Conservation (phyloP, 1,284 basidiomycete species). For the Pholiota adiposa region DNA sequence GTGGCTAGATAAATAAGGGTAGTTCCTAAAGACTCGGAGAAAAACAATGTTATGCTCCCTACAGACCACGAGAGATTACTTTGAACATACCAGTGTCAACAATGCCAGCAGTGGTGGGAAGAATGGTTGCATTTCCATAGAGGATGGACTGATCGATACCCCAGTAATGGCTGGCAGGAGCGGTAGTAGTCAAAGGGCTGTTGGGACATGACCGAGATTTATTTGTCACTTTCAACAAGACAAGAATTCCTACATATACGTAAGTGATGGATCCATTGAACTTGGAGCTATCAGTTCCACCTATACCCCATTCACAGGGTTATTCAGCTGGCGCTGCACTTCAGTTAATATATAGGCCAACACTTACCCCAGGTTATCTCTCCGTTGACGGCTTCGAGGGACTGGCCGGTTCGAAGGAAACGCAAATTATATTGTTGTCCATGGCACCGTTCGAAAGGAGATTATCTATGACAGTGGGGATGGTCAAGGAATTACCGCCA, state of each 20-base stretch:
- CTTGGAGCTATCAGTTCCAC: slow-evolving; percentile 51
- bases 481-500: slow-evolving; percentile 28
- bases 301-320: too few species aligned
- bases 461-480: slow-evolving; percentile 56
- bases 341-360: background rate
- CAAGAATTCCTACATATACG: slow-evolving; percentile 39
- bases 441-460: slow-evolving; percentile 45
- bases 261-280: slow-evolving; percentile 49
- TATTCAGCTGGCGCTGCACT: slow-evolving; percentile 19
- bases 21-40: slow-evolving; percentile 53
- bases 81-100: slow-evolving; percentile 57
- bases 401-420: slow-evolving; percentile 55
- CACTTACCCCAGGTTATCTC: slow-evolving; percentile 49
- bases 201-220: background rate
- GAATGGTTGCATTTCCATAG: slow-evolving; percentile 50
- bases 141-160: slow-evolving; percentile 63
- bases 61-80: too few species aligned
- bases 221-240: background rate
- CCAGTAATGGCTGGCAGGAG: slow-evolving; percentile 58
- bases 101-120: slow-evolving; percentile 57
- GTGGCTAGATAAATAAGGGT: slow-evolving; percentile 42
- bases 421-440: slow-evolving; percentile 41
- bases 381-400: slow-evolving; percentile 36
- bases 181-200: slow-evolving; percentile 51
- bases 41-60: slow-evolving; percentile 22